Conservation (phyloP, 495 filamentous ascomycete species). For the Lophium mytilinum region DNA sequence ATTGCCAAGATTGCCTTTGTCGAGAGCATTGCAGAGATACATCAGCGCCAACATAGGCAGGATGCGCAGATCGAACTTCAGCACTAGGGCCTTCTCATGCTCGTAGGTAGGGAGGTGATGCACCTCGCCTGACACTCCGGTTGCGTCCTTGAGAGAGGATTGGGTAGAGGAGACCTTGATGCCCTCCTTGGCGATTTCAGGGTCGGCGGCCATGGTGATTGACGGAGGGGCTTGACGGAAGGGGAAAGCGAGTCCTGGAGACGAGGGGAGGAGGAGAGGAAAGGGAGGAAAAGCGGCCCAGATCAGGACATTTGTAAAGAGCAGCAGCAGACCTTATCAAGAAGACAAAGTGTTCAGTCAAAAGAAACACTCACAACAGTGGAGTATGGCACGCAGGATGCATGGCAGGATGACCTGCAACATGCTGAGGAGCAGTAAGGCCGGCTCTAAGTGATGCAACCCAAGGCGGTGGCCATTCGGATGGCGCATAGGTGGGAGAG, state of each 20-base stretch:
- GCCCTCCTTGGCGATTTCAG: conserved; percentile 13
- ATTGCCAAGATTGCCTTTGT: conserved; percentile 43
- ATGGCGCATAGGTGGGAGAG: no score
- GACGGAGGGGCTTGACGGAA: neutral
- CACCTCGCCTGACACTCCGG: conserved; percentile 2
- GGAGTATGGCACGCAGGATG: no score
- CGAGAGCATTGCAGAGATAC: conserved; percentile 37
- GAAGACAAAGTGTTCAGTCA: no score
- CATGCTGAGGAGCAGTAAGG: no score
- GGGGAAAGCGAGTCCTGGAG: neutral
- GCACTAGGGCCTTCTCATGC: conserved; percentile 23
- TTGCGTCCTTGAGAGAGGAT: conserved; percentile 14
- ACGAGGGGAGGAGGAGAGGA: neutral
- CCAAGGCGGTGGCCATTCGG: no score
- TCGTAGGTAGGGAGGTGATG: conserved; percentile 22
- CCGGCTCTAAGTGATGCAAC: no score
- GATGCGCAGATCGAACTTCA: conserved; percentile 35
- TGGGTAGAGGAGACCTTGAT: conserved; percentile 16
- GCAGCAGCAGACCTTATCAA: no score
- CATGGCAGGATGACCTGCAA: no score
- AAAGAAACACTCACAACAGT: no score
- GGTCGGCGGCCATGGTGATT: conserved; percentile 12
- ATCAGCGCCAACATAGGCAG: conserved; percentile 35
- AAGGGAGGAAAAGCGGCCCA: neutral
- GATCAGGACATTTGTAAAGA: neutral